Evolutionary conservation across 805 yeast species (phyloP).

Genomic region (Monosporozyma solicola): DNA sequence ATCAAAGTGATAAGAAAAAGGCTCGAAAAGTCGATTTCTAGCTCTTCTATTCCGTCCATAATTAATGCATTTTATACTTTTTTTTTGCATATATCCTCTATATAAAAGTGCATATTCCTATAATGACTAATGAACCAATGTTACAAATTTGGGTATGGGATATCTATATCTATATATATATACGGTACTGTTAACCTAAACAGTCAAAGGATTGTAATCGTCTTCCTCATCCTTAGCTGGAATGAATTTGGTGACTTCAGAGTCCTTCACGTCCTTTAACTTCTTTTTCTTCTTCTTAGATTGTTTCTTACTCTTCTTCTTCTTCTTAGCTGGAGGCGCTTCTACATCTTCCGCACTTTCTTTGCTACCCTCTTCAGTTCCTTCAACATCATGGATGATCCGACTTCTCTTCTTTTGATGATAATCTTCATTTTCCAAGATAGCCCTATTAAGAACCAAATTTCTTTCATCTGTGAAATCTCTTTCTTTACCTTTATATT

Average conservation of each 20-base stretch:
- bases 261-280: not conserved
- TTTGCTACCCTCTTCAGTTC: constrained; percentile 12
- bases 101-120: not conserved
- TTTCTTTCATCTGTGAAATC: constrained; percentile 70
- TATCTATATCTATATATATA: not conserved
- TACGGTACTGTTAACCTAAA: not conserved
- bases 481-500: constrained; percentile 62
- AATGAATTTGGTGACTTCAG: not conserved
- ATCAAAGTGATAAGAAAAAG: constrained; percentile 32
- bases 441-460: constrained; percentile 53
- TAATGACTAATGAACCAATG: not conserved
- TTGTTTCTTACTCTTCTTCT: constrained; percentile 7
- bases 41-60: not conserved
- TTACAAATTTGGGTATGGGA: not conserved
- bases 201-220: constrained; percentile 14
- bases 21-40: constrained; percentile 16
- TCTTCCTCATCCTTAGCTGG: constrained; percentile 17
- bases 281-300: constrained; percentile 12
- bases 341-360: constrained; percentile 7
- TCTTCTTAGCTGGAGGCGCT: constrained; percentile 11
- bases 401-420: constrained; percentile 21
- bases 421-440: constrained; percentile 28
- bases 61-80: not conserved
- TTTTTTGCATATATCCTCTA: not conserved
- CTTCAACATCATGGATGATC: constrained; percentile 20